Evolutionary conservation across 2,329 filamentous ascomycete genomes (phyloP), one percentile per base, ranked within the genome.

Genomic region (Aciculosporium take): DNA sequence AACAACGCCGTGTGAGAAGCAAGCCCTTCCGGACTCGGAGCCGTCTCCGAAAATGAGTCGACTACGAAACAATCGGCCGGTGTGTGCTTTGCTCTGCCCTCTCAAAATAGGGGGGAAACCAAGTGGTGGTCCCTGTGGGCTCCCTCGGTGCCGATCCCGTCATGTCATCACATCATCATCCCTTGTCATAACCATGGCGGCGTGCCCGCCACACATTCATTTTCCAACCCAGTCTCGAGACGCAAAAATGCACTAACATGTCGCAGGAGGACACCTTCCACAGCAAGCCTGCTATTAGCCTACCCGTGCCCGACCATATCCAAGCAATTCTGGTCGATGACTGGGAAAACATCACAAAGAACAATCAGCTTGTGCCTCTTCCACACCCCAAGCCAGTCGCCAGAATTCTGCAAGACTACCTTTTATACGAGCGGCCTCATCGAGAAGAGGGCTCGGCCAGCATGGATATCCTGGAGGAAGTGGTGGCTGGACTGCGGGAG

Each of bases 261-360:
- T 27, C 18, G 42, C 38, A 96, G 88, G 91, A 96, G 66, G 91
- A 96, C 46, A 68, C 73, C 4, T 98, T 94, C 58, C 77, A 87
- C 55, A 72, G 74, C 47, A 79, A 87, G 44, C 88, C 89, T 17
- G 85, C 86, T 15, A 81, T 98, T 53, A 84, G 86, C 52, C 74
- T 98, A 32, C 72, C 80, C 38, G 79, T 96, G 48, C 87, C 91
- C 0, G 91, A 96, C 56, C 77, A 83, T 49, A 71, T 98, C 49
- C 95, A 96, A 66, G 85, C 84, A 13, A 73, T 94, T 47, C 76
- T 98, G 3, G 91, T 98, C 18, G 91, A 98, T 57, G 91, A 98
- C 60, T 98, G 91, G 91, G 91, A 98, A 61, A 94, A 95, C 53
- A 79, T 98, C 46, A 98, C 91, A 43, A 96, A 95, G 65, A 91